Conservation (phyloP, 768 basidiomycete genomes). For the Podaxis sp. region DNA sequence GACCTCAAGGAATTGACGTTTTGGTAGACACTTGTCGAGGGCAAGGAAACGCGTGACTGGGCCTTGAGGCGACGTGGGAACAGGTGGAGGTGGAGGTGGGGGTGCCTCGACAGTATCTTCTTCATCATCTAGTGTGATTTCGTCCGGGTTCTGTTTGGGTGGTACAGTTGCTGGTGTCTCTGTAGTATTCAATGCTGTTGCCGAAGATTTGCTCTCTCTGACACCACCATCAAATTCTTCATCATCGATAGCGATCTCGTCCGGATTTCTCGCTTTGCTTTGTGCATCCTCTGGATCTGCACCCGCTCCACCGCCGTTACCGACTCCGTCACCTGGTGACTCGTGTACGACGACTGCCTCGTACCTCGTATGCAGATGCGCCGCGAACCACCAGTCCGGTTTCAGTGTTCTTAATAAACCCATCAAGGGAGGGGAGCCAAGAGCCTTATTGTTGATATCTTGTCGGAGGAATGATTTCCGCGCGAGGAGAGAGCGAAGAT, state of each 20-base stretch:
- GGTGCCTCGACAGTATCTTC: slow-evolving; percentile 39
- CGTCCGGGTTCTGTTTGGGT: slow-evolving; percentile 43
- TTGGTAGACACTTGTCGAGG: slow-evolving; percentile 83
- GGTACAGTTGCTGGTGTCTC: neutral
- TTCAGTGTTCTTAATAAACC: slow-evolving; percentile 67
- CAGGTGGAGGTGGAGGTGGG: slow-evolving; percentile 22
- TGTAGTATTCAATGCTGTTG: neutral
- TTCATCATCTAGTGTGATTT: slow-evolving; percentile 47
- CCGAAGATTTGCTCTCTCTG: neutral
- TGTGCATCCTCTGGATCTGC: neutral
- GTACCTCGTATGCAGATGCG: slow-evolving; percentile 87
- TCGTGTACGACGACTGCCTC: slow-evolving; percentile 63
- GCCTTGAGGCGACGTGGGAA: slow-evolving; percentile 14
- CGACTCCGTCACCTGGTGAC: neutral
- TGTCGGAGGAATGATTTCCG: slow-evolving; percentile 75
- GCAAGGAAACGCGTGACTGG: slow-evolving; percentile 78
- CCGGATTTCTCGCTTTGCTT: slow-evolving; percentile 35
- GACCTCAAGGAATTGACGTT: slow-evolving; percentile 81
- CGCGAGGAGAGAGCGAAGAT: slow-evolving; percentile 60
- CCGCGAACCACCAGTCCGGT: slow-evolving; percentile 90
- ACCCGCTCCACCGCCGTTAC: neutral
- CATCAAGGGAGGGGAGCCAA: slow-evolving; percentile 89
- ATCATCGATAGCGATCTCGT: slow-evolving; percentile 47
- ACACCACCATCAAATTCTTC: slow-evolving; percentile 29
- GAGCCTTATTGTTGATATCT: slow-evolving; percentile 62